Conservation (phyloP, 176 grass and related monocot species). For the Avena atlantica region DNA sequence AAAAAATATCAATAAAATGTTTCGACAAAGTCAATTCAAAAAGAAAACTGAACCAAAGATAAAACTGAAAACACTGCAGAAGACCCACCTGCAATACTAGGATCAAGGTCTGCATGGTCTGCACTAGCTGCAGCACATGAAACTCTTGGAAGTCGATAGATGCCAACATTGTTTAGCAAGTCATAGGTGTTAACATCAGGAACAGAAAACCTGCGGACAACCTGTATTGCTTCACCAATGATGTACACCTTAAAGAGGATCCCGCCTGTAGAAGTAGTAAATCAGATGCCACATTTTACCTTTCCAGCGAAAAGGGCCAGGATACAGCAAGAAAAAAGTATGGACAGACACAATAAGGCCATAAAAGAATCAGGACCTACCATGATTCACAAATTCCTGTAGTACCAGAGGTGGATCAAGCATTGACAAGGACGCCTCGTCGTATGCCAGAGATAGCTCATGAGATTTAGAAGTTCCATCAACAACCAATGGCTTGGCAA, state of each 20-base stretch:
- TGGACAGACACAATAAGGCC: not conserved
- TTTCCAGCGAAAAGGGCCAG: not conserved
- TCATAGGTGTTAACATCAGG: conserved; percentile 76
- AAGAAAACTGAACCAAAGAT: not conserved
- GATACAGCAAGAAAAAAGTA: not conserved
- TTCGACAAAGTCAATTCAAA: conserved; percentile 8
- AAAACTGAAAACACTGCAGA: conserved; percentile 32
- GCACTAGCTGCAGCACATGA: conserved; percentile 85
- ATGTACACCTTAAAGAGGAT: conserved; percentile 95
- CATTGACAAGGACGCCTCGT: conserved; percentile 67
- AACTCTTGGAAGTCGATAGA: conserved; percentile 91
- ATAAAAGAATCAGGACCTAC: conserved; percentile 43
- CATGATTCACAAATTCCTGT: conserved; percentile 97
- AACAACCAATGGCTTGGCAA: conserved; percentile 87
- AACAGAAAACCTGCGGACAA: conserved; percentile 85
- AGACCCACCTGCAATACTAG: conserved; percentile 71
- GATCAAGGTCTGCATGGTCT: conserved; percentile 84
- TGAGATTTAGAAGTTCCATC: conserved; percentile 95
- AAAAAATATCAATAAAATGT: not conserved
- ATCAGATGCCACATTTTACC: conserved; percentile 15
- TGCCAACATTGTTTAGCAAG: conserved; percentile 65
- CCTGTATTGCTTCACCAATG: conserved; percentile 80
- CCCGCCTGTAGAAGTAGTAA: conserved; percentile 58
- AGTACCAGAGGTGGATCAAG: conserved; percentile 92
- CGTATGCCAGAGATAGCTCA: conserved; percentile 83